Percentiles rank a stretch among this genome's conserved stretches.
These are phyloP conservation scores for Apiotrichum domesticum DNA, from an alignment of 1,284 basidiomycete genomes.

Conservation along the genomic window DNA sequence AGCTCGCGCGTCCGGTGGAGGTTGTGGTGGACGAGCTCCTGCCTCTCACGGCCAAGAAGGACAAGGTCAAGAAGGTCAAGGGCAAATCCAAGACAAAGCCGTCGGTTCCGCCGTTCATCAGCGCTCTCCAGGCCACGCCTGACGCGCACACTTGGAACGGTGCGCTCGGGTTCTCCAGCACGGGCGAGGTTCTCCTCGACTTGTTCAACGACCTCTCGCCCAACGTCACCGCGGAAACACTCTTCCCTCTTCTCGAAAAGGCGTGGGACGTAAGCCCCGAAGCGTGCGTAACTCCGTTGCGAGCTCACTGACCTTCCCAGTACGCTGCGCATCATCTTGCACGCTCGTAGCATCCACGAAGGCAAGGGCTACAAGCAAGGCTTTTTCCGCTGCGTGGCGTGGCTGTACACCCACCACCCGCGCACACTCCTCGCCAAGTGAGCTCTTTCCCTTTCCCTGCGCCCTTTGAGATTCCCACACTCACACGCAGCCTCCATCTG, in stretches of 20 bases:
- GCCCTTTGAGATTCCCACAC: no score
- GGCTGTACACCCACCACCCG: conserved; percentile 31
- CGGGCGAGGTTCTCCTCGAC: no score
- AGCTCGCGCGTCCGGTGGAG: conserved; percentile 6
- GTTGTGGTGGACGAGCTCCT: conserved; percentile 6
- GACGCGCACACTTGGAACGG: conserved; percentile 23
- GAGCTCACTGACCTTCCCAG: conserved; percentile 6
- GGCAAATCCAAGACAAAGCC: not conserved
- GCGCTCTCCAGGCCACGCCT: conserved; percentile 12
- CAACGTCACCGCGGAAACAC: no score
- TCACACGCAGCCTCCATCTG: conserved; percentile 14
- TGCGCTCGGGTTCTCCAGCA: conserved; percentile 12
- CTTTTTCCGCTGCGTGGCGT: conserved; percentile 21
- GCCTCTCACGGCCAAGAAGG: not conserved
- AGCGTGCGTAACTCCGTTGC: no score
- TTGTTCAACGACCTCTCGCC: conserved; percentile 5
- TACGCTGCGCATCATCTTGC: conserved; percentile 28
- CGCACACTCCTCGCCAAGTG: conserved; percentile 22
- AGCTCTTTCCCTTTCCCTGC: no score
- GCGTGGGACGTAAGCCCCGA: no score
- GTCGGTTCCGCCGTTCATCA: conserved; percentile 15
- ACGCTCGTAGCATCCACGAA: conserved; percentile 35
- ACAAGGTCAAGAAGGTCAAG: not conserved
- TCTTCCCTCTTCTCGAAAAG: no score
- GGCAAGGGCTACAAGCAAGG: conserved; percentile 29